Conservation (phyloP, 768 basidiomycete genomes). For the Suillus luteus region DNA sequence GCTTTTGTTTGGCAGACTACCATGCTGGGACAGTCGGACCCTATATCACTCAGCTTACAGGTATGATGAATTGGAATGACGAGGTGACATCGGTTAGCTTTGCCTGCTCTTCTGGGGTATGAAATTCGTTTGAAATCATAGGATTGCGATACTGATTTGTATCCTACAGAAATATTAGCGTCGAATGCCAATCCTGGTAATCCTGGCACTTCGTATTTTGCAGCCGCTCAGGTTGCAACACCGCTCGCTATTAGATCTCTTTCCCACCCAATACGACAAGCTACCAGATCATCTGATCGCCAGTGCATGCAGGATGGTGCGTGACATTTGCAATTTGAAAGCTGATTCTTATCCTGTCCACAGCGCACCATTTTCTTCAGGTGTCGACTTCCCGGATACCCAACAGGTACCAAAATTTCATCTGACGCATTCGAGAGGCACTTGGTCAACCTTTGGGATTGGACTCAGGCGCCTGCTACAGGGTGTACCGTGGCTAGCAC, state of each 20-base stretch:
- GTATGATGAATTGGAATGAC: not conserved
- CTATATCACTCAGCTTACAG: not conserved
- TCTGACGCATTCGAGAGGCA: too few species aligned
- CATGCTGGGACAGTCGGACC: not conserved
- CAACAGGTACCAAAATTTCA: too few species aligned
- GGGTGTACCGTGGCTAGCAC: too few species aligned
- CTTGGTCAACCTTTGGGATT: too few species aligned
- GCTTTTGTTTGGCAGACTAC: not conserved
- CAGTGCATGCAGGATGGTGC: too few species aligned
- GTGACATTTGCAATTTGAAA: too few species aligned
- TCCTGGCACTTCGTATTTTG: not conserved
- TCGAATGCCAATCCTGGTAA: not conserved
- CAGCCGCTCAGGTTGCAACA: not conserved
- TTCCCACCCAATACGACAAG: not conserved
- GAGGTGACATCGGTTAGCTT: not conserved
- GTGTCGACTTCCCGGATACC: too few species aligned
- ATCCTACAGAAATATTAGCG: not conserved
- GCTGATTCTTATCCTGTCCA: too few species aligned
- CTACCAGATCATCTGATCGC: too few species aligned
- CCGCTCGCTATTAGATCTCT: not conserved
- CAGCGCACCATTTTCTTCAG: too few species aligned
- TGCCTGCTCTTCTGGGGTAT: not conserved
- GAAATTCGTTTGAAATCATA: not conserved
- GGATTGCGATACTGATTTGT: not conserved
- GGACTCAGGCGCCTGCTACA: too few species aligned